Conservation (phyloP, 306 rosid species). For the Lablab purpureus region DNA sequence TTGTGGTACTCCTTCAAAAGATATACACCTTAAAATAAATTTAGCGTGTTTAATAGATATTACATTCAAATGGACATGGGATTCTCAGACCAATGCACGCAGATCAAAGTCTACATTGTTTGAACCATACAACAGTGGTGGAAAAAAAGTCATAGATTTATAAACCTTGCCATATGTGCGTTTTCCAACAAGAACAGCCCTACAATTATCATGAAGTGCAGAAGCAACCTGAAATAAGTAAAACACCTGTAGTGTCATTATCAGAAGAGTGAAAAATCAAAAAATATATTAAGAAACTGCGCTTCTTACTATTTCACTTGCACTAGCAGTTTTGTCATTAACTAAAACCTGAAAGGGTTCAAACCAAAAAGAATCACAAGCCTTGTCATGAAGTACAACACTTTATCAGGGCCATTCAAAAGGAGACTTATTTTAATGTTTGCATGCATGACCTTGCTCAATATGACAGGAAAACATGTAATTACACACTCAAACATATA, state of each 20-base stretch:
- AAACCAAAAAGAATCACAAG: constrained; percentile 40
- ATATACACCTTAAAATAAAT: not conserved
- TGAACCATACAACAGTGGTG: constrained; percentile 12
- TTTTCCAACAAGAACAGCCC: constrained; percentile 95
- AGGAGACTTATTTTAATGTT: constrained; percentile 8
- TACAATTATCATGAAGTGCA: constrained; percentile 94
- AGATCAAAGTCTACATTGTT: constrained; percentile 17
- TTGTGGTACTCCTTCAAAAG: not conserved
- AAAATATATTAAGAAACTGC: constrained; percentile 37
- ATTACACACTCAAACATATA: constrained; percentile 16
- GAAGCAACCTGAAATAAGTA: constrained; percentile 92
- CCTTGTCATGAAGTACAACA: constrained; percentile 40
- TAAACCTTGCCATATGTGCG: constrained; percentile 93
- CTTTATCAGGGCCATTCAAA: constrained; percentile 1
- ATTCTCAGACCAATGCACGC: constrained; percentile 13
- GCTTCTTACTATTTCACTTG: constrained; percentile 95
- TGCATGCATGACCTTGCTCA: not conserved
- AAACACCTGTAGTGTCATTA: constrained; percentile 17
- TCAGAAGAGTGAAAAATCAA: constrained; percentile 43
- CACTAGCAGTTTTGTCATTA: constrained; percentile 93
- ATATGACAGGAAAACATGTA: constrained; percentile 9
- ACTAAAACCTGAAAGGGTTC: constrained; percentile 82
- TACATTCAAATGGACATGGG: constrained; percentile 28
- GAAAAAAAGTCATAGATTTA: constrained; percentile 29
- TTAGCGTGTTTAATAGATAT: constrained; percentile 1